Evolutionary conservation across 1,139 yeast genomes (phyloP), one percentile per base, ranked within the genome.

Genomic region (Pichia sp.): DNA sequence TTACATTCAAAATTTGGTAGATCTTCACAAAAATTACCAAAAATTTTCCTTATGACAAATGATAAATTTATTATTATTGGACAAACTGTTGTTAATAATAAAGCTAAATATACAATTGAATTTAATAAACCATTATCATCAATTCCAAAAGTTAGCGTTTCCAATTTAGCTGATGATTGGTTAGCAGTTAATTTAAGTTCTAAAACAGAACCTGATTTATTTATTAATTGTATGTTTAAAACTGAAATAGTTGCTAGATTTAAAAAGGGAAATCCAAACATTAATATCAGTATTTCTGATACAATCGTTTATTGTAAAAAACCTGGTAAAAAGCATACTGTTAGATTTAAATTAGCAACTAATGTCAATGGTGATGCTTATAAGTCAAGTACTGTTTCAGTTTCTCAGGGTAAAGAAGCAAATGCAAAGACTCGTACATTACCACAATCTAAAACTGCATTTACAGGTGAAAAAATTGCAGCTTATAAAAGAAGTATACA

Each of bases 81-180:
- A 0, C 95, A 87, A 60, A 58, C 55, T 32, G 74, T 87, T 53
- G 74, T 84, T 44, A 89, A 90, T 50, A 83, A 86, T 54, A 81
- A 88, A 55, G 77, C 87, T 46, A 74, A 79, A 39, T 79, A 86
- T 56, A 74, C 73, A 28, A 74, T 76, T 46, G 98, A 94, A 59
- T 74, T 77, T 52, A 66, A 78, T 1, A 72, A 88, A 43, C 78
- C 88, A 11, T 71, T 87, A 3, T 67, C 74, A 10, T 71, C 78
- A 7, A 83, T 94, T 50, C 74, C 73, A 40, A 78, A 78, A 55
- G 78, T 88, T 32, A 83, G 82, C 3, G 64, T 92, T 58, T 85
- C 97, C 0, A 78, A 74, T 41, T 71, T 80, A 51, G 94, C 92
- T 57, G 99, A 94, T 66, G 94, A 90, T 60, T 94, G 99, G 99